Evolutionary conservation across 495 filamentous ascomycete genomes (phyloP).

Genomic region (Podospora australis): DNA sequence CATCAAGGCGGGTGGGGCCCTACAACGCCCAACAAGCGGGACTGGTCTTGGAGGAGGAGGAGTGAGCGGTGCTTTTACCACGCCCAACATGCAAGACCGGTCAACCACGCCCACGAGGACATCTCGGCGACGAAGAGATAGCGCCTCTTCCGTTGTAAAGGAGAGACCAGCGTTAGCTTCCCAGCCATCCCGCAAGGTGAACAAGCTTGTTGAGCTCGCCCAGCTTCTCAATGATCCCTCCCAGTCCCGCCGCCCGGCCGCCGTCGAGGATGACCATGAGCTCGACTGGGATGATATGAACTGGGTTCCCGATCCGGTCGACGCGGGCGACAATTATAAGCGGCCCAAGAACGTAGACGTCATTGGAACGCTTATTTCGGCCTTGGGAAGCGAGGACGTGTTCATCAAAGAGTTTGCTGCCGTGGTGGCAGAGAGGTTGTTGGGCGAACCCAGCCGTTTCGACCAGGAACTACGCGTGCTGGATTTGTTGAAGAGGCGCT

Average conservation of each 20-base stretch:
- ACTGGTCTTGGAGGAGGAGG: too few relatives aligned
- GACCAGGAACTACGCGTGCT: constrained; percentile 72
- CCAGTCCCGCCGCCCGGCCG: constrained; percentile 36
- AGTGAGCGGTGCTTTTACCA: too few relatives aligned
- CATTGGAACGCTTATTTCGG: constrained; percentile 80
- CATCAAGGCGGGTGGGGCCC: too few relatives aligned
- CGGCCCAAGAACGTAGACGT: constrained; percentile 85
- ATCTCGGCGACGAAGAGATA: background rate
- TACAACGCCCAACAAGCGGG: too few relatives aligned
- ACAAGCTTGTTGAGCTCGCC: constrained; percentile 65
- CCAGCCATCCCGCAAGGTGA: too few relatives aligned
- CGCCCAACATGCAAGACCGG: too few relatives aligned
- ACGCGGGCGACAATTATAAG: constrained; percentile 86
- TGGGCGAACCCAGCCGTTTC: constrained; percentile 63
- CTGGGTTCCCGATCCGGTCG: constrained; percentile 88
- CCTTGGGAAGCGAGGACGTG: constrained; percentile 78
- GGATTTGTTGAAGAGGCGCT: constrained; percentile 79
- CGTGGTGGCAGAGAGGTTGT: constrained; percentile 73
- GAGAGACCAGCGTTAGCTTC: too few relatives aligned
- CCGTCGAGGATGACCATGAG: constrained; percentile 54
- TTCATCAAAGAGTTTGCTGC: constrained; percentile 91
- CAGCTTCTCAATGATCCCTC: constrained; percentile 61
- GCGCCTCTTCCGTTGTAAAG: background rate
- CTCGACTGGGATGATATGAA: constrained; percentile 84
- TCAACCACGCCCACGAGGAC: too few relatives aligned